Evolutionary conservation across 305 asterid genomes (phyloP).

Genomic region (Ajuga reptans): DNA sequence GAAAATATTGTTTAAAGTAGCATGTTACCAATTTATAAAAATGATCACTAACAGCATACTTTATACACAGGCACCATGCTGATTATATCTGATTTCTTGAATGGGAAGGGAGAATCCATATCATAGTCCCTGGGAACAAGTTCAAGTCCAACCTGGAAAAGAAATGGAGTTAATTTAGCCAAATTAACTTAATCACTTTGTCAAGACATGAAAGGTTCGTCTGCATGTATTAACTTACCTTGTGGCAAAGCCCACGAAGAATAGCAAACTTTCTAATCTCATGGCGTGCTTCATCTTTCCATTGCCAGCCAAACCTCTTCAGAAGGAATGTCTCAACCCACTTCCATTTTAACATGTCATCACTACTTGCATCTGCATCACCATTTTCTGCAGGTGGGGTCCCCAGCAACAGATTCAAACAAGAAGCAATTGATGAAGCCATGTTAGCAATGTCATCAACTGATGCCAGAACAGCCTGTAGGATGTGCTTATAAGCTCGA

Average conservation of each 20-base stretch:
- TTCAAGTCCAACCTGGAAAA: constrained; percentile 73
- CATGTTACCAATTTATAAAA: constrained; percentile 2
- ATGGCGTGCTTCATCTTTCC: constrained; percentile 48
- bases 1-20: constrained; percentile 12
- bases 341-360: constrained; percentile 62
- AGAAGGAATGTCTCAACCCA: constrained; percentile 63
- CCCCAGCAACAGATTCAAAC: constrained; percentile 72
- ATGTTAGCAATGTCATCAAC: constrained; percentile 52
- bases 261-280: constrained; percentile 68
- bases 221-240: constrained; percentile 34
- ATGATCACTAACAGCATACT: constrained; percentile 34
- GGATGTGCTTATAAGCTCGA: constrained; percentile 77
- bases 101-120: constrained; percentile 69
- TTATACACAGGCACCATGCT: constrained; percentile 81
- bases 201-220: neutral
- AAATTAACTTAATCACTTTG: neutral
- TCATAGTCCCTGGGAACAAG: constrained; percentile 83
- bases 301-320: constrained; percentile 63
- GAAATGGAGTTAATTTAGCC: constrained; percentile 25
- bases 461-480: constrained; percentile 72
- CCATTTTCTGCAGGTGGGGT: constrained; percentile 39
- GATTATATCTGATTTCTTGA: constrained; percentile 65
- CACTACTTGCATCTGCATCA: constrained; percentile 36
- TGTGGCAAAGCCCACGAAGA: constrained; percentile 89
- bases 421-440: constrained; percentile 64